Evolutionary conservation across 1,284 basidiomycete species (phyloP).

Genomic region (Spongiforma sp.): DNA sequence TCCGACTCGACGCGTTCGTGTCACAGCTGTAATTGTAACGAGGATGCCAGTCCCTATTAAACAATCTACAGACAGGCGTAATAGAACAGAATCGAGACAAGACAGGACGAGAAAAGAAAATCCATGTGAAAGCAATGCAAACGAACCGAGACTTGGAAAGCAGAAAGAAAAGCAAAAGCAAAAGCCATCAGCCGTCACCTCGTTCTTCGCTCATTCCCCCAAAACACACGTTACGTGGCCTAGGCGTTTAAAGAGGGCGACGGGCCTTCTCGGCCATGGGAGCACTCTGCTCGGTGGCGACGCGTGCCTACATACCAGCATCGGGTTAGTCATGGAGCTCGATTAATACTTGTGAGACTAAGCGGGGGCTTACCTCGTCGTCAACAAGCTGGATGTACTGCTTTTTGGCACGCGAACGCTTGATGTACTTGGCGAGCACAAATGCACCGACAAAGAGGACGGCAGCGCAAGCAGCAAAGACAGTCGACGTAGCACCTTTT

Average conservation of each 20-base stretch:
- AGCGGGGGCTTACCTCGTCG: constrained; percentile 57
- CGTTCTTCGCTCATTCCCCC: neutral
- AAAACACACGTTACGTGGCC: neutral
- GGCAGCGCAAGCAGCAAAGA: constrained; percentile 51
- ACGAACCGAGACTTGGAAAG: constrained; percentile 11
- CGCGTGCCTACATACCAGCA: constrained; percentile 21
- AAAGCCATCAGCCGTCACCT: constrained; percentile 2
- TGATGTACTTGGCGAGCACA: constrained; percentile 45
- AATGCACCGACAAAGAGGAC: constrained; percentile 51
- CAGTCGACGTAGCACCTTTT: constrained; percentile 42
- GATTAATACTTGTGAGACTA: constrained; percentile 4
- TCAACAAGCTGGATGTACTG: constrained; percentile 57
- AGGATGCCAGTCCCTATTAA: constrained; percentile 32
- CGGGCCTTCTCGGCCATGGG: constrained; percentile 37
- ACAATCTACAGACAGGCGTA: constrained; percentile 24
- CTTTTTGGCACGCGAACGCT: constrained; percentile 50
- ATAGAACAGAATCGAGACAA: constrained; percentile 15
- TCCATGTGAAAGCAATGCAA: constrained; percentile 32
- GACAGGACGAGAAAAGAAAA: constrained; percentile 15
- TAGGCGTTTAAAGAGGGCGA: constrained; percentile 27
- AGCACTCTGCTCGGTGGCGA: constrained; percentile 22
- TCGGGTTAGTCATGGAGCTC: constrained; percentile 5
- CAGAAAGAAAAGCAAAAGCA: constrained; percentile 5
- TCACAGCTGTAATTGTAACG: constrained; percentile 1
- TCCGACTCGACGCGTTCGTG: no score